Conservation (phyloP, 2,329 filamentous ascomycete species). For the Paraphaeosphaeria minitans region DNA sequence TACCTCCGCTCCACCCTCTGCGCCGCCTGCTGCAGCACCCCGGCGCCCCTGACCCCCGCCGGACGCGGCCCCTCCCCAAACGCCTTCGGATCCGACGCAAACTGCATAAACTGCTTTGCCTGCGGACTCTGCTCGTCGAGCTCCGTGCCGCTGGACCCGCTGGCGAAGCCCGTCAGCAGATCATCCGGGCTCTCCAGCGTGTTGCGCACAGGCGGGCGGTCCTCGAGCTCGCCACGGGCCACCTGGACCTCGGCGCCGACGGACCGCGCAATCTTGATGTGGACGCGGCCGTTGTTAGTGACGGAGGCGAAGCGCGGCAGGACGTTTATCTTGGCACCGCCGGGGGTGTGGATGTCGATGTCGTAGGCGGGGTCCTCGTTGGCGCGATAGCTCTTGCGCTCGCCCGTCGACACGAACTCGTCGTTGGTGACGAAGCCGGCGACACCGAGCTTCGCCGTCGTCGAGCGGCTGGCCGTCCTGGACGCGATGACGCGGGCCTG, state of each 20-base stretch:
- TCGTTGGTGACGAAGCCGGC: slow-evolving; percentile 52
- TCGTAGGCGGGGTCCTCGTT: slow-evolving; percentile 28
- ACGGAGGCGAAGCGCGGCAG: slow-evolving; percentile 51
- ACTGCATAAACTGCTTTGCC: slow-evolving; percentile 13
- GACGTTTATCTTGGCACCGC: slow-evolving; percentile 60
- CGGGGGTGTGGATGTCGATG: slow-evolving; percentile 49
- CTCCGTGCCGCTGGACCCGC: slow-evolving; percentile 21
- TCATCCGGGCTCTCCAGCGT: slow-evolving; percentile 7
- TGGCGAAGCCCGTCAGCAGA: slow-evolving; percentile 15
- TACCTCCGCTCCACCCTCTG: not conserved
- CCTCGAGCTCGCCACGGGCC: slow-evolving; percentile 31
- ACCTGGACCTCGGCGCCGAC: slow-evolving; percentile 31
- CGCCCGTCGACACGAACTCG: slow-evolving; percentile 38
- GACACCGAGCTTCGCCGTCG: slow-evolving; percentile 49
- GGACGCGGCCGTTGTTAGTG: slow-evolving; percentile 36
- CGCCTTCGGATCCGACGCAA: not conserved
- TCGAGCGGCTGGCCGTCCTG: slow-evolving; percentile 16
- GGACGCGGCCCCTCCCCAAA: not conserved
- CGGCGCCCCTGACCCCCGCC: not conserved
- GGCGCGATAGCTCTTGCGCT: not conserved
- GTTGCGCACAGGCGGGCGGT: slow-evolving; percentile 27
- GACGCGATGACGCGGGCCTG: slow-evolving; percentile 62
- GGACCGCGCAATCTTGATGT: slow-evolving; percentile 31
- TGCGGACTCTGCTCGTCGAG: slow-evolving; percentile 28
- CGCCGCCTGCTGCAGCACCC: not conserved